Evolutionary conservation across 192 early-diverging fungal genomes (phyloP).

Genomic region (Gigaspora rosea): DNA sequence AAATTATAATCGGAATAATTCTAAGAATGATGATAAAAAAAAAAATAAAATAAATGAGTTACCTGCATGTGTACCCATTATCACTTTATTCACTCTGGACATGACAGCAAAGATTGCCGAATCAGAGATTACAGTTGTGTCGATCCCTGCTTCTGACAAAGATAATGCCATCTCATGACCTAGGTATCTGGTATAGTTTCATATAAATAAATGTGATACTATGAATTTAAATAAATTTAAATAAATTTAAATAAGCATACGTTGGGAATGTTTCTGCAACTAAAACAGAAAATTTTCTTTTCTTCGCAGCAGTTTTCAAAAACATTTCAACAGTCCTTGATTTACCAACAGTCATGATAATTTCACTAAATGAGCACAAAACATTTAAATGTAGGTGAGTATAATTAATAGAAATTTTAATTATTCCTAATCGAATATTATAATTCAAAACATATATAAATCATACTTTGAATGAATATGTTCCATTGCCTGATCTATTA

Average conservation of each 20-base stretch:
- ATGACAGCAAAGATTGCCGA: conserved; percentile 96
- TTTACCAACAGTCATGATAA: conserved; percentile 90
- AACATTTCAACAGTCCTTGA: conserved; percentile 87
- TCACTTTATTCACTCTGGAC: conserved; percentile 97
- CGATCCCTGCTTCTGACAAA: conserved; percentile 78
- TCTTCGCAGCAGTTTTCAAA: conserved; percentile 79
- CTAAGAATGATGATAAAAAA: not conserved
- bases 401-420: not conserved
- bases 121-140: conserved; percentile 89
- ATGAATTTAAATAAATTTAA: not conserved
- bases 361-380: conserved; percentile 63
- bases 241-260: conserved; percentile 48
- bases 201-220: not conserved
- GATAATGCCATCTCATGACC: conserved; percentile 84
- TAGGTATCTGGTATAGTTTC: conserved; percentile 56
- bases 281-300: conserved; percentile 92
- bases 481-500: conserved; percentile 82
- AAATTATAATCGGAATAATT: too few species aligned
- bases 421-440: not conserved
- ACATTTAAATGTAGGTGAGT: not conserved
- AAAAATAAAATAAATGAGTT: conserved; percentile 18
- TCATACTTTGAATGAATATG: conserved; percentile 92
- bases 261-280: conserved; percentile 90
- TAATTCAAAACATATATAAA: too few species aligned
- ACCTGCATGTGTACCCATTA: conserved; percentile 88